Evolutionary conservation across 352 stramenopile species (phyloP), one percentile per base, ranked within the genome.

Genomic region (Phytophthora pini): DNA sequence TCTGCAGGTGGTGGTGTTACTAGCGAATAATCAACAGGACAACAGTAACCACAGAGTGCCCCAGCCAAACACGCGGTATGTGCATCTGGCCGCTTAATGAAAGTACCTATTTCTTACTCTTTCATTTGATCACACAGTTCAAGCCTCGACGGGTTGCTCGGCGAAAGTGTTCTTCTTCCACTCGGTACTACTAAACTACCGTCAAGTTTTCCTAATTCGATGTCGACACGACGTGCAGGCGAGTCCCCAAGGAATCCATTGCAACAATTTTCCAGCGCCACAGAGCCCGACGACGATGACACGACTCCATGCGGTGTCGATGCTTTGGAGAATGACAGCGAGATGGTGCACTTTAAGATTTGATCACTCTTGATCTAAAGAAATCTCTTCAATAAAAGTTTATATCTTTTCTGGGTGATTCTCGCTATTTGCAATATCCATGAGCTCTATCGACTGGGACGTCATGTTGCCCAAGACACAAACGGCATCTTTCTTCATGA

Each of bases 381-480:
- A 24, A 29, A 17, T 17, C 11, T 41, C 36, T 17, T n/a, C n/a
- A 49, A 29, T 49, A 15, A 49, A 10, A 1, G 12, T 34, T 48
- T 47, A 12, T 45, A 47, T 32, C 46, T 67, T 32, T 52, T 68
- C 44, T 24, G n/a, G 27, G 1, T 58, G 38, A 46, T 20, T 40
- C 22, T 72, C 46, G 24, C 45, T 56, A 39, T 26, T 62, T 20
- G 51, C 58, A 43, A 31, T 36, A 11, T 32, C 47, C 53, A 73
- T 61, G 24, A 67, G 60, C 29, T 74, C 54, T 34, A 45, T 61
- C 22, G 71, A 71, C 40, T 66, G 68, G 2, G 62, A 69, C 4
- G 71, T 76, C 38, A 87, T 64, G 12, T 72, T 82, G 12, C 82
- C 82, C 5, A 90, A 52, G n/a, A 79, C 55, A 34, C 81, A 80